Conservation (phyloP, 345 rosid genomes). For the Laguncularia racemosa region DNA sequence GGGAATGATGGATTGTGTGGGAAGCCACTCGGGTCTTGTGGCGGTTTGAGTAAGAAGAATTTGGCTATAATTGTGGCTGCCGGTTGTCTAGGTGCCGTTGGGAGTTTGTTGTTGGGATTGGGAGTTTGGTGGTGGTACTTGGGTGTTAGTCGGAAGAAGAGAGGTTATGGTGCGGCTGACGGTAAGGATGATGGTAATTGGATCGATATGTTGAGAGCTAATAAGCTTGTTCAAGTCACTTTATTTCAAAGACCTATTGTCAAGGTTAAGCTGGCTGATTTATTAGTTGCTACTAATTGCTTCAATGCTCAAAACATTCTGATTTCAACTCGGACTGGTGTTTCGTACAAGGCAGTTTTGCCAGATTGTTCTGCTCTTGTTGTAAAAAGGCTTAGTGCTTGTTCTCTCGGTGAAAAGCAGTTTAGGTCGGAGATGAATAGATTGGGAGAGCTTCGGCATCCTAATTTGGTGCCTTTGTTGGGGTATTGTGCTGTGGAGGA, state of each 20-base stretch:
- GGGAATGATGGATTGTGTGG: conserved; percentile 46
- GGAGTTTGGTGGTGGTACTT: conserved; percentile 49
- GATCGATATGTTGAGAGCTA: conserved; percentile 39
- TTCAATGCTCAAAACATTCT: conserved; percentile 26
- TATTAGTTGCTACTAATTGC: conserved; percentile 36
- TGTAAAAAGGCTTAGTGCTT: conserved; percentile 41
- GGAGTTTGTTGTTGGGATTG: conserved; percentile 30
- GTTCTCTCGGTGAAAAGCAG: conserved; percentile 41
- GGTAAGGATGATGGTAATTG: conserved; percentile 37
- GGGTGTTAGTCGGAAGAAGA: conserved; percentile 22
- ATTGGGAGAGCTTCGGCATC: conserved; percentile 51
- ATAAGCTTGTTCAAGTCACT: conserved; percentile 53
- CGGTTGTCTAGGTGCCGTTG: conserved; percentile 38
- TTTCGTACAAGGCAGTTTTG: conserved; percentile 41
- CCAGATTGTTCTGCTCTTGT: conserved; percentile 52
- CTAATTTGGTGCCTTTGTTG: conserved; percentile 56
- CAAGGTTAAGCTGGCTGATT: conserved; percentile 42
- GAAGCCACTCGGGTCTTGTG: conserved; percentile 38
- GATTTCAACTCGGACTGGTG: conserved; percentile 40
- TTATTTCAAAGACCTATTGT: conserved; percentile 53
- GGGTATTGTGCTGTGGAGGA: conserved; percentile 51
- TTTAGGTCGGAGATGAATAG: conserved; percentile 47
- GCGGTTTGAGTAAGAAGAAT: conserved; percentile 34
- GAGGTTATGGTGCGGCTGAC: conserved; percentile 32
- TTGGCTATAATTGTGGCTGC: conserved; percentile 34